A percentile compares a stretch with the other conserved stretches of the same genome.
These are phyloP conservation scores for Arachnopeziza araneosa DNA, from an alignment of 2,329 filamentous ascomycete species.

Conservation along the genomic window DNA sequence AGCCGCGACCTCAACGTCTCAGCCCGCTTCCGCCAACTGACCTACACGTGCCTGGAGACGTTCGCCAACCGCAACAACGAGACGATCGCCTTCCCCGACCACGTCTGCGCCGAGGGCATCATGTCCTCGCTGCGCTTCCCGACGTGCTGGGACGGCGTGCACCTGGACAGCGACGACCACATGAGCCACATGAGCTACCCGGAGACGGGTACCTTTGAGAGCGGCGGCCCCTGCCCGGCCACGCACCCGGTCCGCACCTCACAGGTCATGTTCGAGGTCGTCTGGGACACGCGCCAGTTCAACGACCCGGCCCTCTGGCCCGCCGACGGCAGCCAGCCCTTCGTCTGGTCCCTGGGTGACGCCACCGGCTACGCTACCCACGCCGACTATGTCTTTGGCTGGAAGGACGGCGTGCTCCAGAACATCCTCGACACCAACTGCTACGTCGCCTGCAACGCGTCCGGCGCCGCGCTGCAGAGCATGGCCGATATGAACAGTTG, in stretches of 20 bases:
- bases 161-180: constrained; percentile 14
- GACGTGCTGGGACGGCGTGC: constrained; percentile 19
- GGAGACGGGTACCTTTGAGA: constrained; percentile 3
- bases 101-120: constrained; percentile 28
- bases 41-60: neutral
- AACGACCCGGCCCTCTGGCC: constrained; percentile 10
- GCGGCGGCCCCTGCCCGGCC: constrained; percentile 2
- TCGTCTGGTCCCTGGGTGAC: constrained; percentile 7
- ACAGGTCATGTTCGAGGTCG: constrained; percentile 3
- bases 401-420: constrained; percentile 46
- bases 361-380: constrained; percentile 48
- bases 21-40: constrained; percentile 1
- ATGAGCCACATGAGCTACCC: neutral
- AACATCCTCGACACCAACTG: constrained; percentile 40
- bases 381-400: constrained; percentile 53
- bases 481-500: constrained; percentile 42
- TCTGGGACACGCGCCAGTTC: constrained; percentile 8
- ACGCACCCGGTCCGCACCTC: constrained; percentile 4
- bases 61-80: neutral
- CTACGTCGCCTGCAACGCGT: constrained; percentile 38
- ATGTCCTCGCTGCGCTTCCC: constrained; percentile 30
- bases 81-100: constrained; percentile 8
- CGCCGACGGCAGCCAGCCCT: constrained; percentile 1
- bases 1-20: constrained; percentile 9
- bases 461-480: constrained; percentile 38